These are phyloP conservation scores for Phytophthora fragariae DNA, from an alignment of 352 stramenopile genomes.

Conservation along the genomic window DNA sequence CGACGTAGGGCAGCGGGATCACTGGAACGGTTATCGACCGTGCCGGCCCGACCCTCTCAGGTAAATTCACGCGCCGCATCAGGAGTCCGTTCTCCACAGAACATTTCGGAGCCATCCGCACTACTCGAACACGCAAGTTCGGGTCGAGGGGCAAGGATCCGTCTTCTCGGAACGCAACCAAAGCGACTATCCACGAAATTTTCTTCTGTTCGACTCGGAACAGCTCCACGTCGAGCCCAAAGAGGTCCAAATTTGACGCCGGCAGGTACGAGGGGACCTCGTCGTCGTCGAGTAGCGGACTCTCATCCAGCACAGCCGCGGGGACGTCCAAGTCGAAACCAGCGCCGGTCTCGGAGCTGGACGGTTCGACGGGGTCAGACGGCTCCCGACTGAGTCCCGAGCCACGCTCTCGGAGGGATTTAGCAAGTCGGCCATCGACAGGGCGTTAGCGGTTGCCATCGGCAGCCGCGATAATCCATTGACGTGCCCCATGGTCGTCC, in stretches of 20 bases:
- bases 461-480: constrained; percentile 9
- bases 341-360: too few species aligned
- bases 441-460: neutral
- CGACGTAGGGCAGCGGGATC: constrained; percentile 1
- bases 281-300: neutral
- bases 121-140: neutral
- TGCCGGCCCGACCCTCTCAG: neutral
- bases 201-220: neutral
- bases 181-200: constrained; percentile 4
- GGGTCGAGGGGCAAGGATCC: constrained; percentile 2
- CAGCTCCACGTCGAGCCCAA: neutral
- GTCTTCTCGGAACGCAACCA: constrained; percentile 1
- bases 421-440: neutral
- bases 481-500: constrained; percentile 6
- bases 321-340: neutral
- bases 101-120: neutral
- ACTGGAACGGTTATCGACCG: neutral
- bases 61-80: constrained; percentile 9
- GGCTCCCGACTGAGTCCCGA: neutral
- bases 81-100: neutral
- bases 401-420: neutral
- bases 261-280: neutral
- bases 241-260: neutral
- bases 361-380: neutral
- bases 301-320: neutral